Base-by-base conservation (phyloP, 306 rosid species). In the Malus orientalis region DNA sequence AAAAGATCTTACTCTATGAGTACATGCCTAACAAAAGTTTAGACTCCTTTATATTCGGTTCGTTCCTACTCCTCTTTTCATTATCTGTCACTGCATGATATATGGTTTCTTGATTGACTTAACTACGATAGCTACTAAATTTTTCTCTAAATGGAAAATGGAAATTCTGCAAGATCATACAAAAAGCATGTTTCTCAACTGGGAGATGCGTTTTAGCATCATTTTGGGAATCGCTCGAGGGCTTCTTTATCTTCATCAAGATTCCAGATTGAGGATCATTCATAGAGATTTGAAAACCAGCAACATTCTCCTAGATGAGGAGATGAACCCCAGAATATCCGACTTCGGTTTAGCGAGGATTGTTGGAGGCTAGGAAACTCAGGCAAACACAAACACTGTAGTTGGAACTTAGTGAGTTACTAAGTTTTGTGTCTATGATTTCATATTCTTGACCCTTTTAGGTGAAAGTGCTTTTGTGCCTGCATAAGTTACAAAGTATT, bases 331-430 rank as follows among this genome's bases (percentile, higher is more conserved):
- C 13, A 89, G 86, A 81, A 89, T 91, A 59, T 89, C 93, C 0
- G 91, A 91, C 78, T 91, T 91, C 20, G 96, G 93, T 70, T 81
- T 91, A 80, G 93, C 93, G 0, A 87, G 88, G 80, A 88, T 87
- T 55, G 83, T 88, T 81, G 90, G 87, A 73, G 88, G 91, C 70
- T 85, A 87, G 76, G 88, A 91, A 62, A 81, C 87, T 29, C 81
- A 82, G 73, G 78, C 81, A 0, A 87, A 75, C 69, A 91, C 93
- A 54, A 81, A 62, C 2, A 89, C 88, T 77, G 85, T 91, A 19
- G 96, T 89, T 76, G 91, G 93, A 74, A 91, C 96, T 3, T 85
- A 91, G 96, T 91, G 82, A 88, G 93, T 85, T 38, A 38, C 9
- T 38, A 38, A 38, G 42, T 71, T 33, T 4, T 22, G 29, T 58